Conservation (phyloP, 176 grass and related monocot genomes). For the Musa schizocarpa region DNA sequence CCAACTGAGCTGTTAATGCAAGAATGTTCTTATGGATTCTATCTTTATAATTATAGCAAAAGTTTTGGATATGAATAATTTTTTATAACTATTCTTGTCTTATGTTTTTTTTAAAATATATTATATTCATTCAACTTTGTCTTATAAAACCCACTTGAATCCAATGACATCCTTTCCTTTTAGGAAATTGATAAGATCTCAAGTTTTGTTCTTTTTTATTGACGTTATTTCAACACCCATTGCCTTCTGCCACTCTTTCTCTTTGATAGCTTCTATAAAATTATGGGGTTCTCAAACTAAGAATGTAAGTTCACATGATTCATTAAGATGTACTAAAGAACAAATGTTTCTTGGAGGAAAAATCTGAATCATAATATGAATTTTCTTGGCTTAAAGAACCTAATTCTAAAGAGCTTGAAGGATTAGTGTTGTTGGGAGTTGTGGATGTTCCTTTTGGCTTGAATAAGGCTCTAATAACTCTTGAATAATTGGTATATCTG, state of each 20-base stretch:
- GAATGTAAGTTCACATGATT: too few species aligned
- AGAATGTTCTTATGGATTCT: conserved; percentile 4
- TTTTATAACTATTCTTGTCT: conserved; percentile 15
- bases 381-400: too few species aligned
- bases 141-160: conserved; percentile 3
- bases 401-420: too few species aligned
- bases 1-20: neutral
- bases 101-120: conserved; percentile 12
- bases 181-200: neutral
- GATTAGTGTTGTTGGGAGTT: too few species aligned
- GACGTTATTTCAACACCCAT: neutral
- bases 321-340: neutral
- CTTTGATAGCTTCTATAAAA: neutral
- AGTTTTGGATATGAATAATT: conserved; percentile 14
- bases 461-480: neutral
- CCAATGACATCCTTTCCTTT: conserved; percentile 1
- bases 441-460: too few species aligned
- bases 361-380: too few species aligned
- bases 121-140: neutral
- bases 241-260: neutral
- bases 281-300: too few species aligned
- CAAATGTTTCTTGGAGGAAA: too few species aligned
- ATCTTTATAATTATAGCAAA: neutral
- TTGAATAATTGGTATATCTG: neutral
- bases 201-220: too few species aligned